A percentile compares a stretch with the other conserved stretches of the same genome.
These are phyloP conservation scores for Solanum hybrid DNA, from an alignment of 305 asterid genomes.

Conservation along the genomic window DNA sequence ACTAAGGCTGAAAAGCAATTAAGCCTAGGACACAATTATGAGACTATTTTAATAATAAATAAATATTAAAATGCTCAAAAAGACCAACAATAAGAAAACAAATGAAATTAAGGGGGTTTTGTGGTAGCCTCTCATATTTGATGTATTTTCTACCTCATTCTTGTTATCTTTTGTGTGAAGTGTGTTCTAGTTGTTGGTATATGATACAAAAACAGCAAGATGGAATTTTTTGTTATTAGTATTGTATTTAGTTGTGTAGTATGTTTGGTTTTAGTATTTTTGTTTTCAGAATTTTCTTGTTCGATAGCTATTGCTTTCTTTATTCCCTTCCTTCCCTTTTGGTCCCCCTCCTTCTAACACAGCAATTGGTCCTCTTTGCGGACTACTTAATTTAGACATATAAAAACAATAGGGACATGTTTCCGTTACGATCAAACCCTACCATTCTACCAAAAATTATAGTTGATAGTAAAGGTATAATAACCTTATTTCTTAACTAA, in stretches of 20 bases:
- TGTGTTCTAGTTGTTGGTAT: background rate
- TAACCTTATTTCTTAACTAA: background rate
- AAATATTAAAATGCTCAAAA: too few relatives aligned
- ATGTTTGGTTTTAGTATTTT: background rate
- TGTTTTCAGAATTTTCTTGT: background rate
- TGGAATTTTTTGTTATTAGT: background rate
- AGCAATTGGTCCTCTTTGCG: background rate
- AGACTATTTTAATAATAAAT: too few relatives aligned
- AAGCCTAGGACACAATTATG: too few relatives aligned
- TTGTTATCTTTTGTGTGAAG: background rate
- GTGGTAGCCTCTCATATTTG: background rate
- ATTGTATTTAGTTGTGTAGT: background rate
- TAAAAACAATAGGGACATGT: background rate
- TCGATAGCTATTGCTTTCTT: background rate
- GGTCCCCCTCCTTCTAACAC: background rate
- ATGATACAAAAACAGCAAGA: background rate
- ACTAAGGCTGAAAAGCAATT: too few relatives aligned
- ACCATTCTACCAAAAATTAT: background rate
- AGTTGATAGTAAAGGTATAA: background rate
- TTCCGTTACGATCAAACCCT: background rate
- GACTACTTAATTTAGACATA: background rate
- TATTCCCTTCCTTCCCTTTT: background rate
- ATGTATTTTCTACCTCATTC: background rate
- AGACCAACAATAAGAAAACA: too few relatives aligned
- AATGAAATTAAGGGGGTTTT: too few relatives aligned